Evolutionary conservation across 352 stramenopile genomes (phyloP), one percentile per base, ranked within the genome.

Genomic region (Phytopythium montanum): DNA sequence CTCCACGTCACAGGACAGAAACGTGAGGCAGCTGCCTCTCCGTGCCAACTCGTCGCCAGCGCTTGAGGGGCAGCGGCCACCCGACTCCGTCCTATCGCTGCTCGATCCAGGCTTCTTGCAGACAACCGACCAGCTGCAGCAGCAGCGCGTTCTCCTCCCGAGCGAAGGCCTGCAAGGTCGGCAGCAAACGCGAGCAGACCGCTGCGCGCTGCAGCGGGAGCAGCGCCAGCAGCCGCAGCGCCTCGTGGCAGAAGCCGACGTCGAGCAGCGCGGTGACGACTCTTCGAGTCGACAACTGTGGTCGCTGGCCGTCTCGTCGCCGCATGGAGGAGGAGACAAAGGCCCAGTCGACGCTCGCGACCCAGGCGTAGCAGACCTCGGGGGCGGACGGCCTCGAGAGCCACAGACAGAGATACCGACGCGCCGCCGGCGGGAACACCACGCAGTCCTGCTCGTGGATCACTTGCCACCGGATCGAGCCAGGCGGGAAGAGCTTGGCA

Each of bases 331-430:
- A 53, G 46, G n/a, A n/a, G n/a, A n/a, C n/a, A n/a, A 33, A 36
- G 31, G 31, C 31, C 46, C 46, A 53, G 14, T 53, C 46, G 14
- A 53, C 46, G 29, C 46, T 53, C 8, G 46, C 26, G 14, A 53
- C 46, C 46, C 46, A 53, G 25, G 16, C 46, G 25, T 53, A 53
- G 46, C 46, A 53, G 21, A 53, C 2, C 46, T 53, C 10, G 25
- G 46, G 46, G 21, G 46, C 18, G 6, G 44, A n/a, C 1, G 1
- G 14, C 46, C 25, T 53, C 46, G 46, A 23, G 14, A 36, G 2
- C 46, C 46, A 53, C 29, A 19, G n/a, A 25, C 46, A 53, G 5
- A 53, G 46, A n/a, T 26, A 53, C 6, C 25, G n/a, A 13, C 25
- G 23, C 5, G 21, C 46, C 3, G 12, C 5, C 21, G 46, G 12